A percentile compares a stretch with the other conserved stretches of the same genome.
Conservation (phyloP, 2,329 filamentous ascomycete genomes). For the Pyrenochaeta sp. region DNA sequence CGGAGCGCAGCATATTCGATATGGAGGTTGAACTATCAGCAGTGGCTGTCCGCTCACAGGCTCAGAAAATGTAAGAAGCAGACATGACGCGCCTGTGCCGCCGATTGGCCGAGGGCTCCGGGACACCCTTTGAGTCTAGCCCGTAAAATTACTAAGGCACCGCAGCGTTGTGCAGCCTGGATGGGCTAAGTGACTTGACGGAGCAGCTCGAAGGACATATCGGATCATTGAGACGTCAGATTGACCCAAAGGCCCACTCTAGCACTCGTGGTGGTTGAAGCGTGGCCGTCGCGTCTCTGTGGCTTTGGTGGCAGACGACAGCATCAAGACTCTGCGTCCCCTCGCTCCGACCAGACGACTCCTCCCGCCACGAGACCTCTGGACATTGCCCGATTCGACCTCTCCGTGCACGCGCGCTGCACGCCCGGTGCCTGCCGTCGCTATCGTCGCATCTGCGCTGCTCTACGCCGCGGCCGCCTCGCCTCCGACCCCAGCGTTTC, state of each 20-base stretch:
- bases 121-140: slow-evolving; percentile 18
- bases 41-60: not conserved
- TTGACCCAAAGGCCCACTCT: slow-evolving; percentile 4
- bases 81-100: slow-evolving; percentile 22
- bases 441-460: slow-evolving; percentile 10
- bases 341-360: slow-evolving; percentile 10
- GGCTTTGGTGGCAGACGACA: slow-evolving; percentile 16
- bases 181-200: slow-evolving; percentile 9
- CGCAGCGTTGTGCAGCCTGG: slow-evolving; percentile 11
- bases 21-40: slow-evolving; percentile 8
- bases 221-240: slow-evolving; percentile 2
- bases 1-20: slow-evolving; percentile 47
- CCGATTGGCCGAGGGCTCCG: slow-evolving; percentile 27
- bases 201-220: slow-evolving; percentile 6
- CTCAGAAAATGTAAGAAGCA: slow-evolving; percentile 22
- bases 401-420: slow-evolving; percentile 8
- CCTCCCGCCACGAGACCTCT: slow-evolving; percentile 19
- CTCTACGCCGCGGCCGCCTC: slow-evolving; percentile 4
- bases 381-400: slow-evolving; percentile 15
- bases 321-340: slow-evolving; percentile 24
- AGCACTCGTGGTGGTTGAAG: slow-evolving; percentile 22
- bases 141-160: slow-evolving; percentile 28
- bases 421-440: slow-evolving; percentile 7
- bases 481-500: slow-evolving; percentile 22
- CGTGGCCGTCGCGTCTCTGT: slow-evolving; percentile 15